A percentile compares a stretch with the other conserved stretches of the same genome.
Evolutionary conservation across 2,329 filamentous ascomycete species (phyloP).

Genomic region (Fusarium buxicola): DNA sequence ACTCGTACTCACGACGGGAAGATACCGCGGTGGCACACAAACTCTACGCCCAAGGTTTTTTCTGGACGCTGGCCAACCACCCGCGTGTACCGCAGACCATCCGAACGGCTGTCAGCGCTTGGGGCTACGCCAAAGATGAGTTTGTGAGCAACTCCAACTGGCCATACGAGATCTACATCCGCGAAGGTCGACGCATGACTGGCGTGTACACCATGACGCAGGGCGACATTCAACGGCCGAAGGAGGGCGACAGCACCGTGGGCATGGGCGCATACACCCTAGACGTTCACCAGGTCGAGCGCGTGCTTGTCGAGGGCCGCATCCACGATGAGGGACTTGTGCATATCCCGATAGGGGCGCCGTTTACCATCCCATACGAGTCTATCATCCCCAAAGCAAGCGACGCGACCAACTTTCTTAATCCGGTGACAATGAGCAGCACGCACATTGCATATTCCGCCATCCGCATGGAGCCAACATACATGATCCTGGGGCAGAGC

Average conservation of each 20-base stretch:
- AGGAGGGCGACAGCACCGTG: conserved; percentile 8
- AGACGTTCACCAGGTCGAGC: conserved; percentile 34
- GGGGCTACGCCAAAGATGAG: conserved; percentile 36
- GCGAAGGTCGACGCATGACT: conserved; percentile 32
- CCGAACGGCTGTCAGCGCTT: background rate
- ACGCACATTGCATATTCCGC: conserved; percentile 32
- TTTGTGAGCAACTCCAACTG: conserved; percentile 29
- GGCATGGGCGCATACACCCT: conserved; percentile 27
- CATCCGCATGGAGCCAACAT: conserved; percentile 36
- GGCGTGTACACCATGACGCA: conserved; percentile 33
- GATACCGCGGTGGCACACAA: conserved; percentile 16
- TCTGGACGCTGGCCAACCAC: conserved; percentile 34
- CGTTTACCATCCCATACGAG: conserved; percentile 30
- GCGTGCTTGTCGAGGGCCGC: conserved; percentile 21
- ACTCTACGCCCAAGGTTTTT: conserved; percentile 32
- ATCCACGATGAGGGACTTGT: conserved; percentile 33
- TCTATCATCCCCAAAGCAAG: conserved; percentile 19
- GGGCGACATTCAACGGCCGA: conserved; percentile 26
- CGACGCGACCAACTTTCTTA: conserved; percentile 30
- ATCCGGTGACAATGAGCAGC: conserved; percentile 32
- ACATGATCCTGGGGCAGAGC: conserved; percentile 35
- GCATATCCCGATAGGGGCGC: conserved; percentile 19
- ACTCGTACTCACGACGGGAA: conserved; percentile 27
- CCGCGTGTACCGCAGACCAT: conserved; percentile 20
- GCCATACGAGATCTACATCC: conserved; percentile 36